phyloP scores from a whole-genome alignment of 108 stramenopile species.

The Skeletonema tropicum region DNA sequence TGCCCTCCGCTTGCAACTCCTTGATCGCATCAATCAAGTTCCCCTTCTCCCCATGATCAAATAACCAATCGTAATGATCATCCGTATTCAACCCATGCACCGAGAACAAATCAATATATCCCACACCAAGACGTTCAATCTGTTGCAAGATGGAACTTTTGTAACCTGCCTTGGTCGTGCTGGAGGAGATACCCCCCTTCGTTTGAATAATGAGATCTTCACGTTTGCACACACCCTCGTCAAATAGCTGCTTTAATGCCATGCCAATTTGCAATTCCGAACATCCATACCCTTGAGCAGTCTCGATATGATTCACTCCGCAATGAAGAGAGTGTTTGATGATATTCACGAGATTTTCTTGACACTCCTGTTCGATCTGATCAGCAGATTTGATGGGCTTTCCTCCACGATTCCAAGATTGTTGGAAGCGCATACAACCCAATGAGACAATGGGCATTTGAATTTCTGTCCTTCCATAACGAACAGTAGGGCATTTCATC shows the following conservation, averaged over 20 bases:
- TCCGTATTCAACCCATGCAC: constrained; percentile 85
- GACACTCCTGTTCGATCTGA: constrained; percentile 67
- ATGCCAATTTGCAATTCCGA: constrained; percentile 81
- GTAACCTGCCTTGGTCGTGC: constrained; percentile 54
- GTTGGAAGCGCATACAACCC: constrained; percentile 94
- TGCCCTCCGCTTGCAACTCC: constrained; percentile 68
- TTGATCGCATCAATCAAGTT: constrained; percentile 68
- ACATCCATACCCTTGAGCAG: constrained; percentile 83
- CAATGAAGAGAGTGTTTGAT: constrained; percentile 62
- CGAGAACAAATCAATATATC: constrained; percentile 87
- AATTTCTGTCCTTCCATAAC: constrained; percentile 86
- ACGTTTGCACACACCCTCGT: constrained; percentile 63
- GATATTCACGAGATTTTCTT: constrained; percentile 77
- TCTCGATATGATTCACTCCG: constrained; percentile 94
- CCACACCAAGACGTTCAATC: constrained; percentile 69
- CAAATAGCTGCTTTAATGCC: constrained; percentile 75
- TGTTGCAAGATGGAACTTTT: constrained; percentile 54
- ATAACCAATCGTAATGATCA: constrained; percentile 67
- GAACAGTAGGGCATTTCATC: constrained; percentile 65
- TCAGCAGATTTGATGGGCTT: constrained; percentile 33
- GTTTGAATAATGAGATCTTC: constrained; percentile 92
- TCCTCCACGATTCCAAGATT: constrained; percentile 67
- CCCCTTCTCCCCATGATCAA: constrained; percentile 55
- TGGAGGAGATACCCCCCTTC: constrained; percentile 62
- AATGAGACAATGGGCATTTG: constrained; percentile 88